These are phyloP conservation scores for Saccharomycopsis babjevae DNA, from an alignment of 805 yeast species.

Conservation along the genomic window DNA sequence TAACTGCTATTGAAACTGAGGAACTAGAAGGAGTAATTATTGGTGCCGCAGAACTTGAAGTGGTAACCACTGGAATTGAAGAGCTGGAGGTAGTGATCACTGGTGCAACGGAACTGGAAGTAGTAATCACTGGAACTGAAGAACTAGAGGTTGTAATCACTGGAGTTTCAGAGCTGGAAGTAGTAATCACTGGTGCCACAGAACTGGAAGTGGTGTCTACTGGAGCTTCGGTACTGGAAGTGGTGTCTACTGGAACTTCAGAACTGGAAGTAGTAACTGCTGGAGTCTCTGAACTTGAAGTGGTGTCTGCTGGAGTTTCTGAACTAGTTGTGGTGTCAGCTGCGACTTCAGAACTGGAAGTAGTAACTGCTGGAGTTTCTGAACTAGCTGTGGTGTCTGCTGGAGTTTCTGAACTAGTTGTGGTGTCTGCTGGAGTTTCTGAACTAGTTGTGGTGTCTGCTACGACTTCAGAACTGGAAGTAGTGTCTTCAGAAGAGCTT, in stretches of 20 bases:
- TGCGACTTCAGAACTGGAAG: neutral
- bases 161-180: too few species aligned
- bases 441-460: neutral
- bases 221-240: neutral
- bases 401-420: neutral
- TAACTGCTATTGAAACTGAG: neutral
- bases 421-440: neutral
- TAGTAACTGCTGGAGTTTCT: slow-evolving; percentile 4
- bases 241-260: neutral
- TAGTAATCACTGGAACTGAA: neutral
- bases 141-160: neutral
- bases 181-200: neutral
- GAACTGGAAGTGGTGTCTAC: neutral
- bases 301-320: slow-evolving; percentile 4
- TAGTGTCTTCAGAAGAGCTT: neutral
- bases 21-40: neutral
- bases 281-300: neutral
- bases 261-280: neutral
- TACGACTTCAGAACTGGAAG: neutral
- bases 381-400: slow-evolving; percentile 4
- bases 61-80: too few species aligned
- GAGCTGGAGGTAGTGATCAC: slow-evolving; percentile 1
- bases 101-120: too few species aligned
- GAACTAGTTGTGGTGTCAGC: slow-evolving; percentile 4
- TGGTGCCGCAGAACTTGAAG: too few species aligned